Evolutionary conservation across 352 stramenopile genomes (phyloP), one percentile per base, ranked within the genome.

Genomic region (Phytopythium delawarense): DNA sequence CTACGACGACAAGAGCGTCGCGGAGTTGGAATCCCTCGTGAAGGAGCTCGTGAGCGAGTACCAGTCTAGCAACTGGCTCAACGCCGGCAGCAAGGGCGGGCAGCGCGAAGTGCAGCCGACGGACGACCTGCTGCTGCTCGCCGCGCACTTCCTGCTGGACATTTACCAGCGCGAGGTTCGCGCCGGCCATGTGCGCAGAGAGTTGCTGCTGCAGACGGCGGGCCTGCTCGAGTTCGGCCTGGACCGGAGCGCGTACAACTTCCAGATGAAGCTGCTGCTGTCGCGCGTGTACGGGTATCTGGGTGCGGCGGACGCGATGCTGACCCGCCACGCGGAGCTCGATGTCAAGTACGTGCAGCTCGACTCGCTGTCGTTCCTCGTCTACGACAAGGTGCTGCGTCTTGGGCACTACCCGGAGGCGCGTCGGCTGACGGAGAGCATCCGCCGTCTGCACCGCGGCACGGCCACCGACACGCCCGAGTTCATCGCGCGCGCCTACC

Each of bases 251-350:
- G 74, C 80, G 32, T 96, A 93, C 78, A 96, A 96, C 61, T 96
- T 96, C 65, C 87, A 96, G 72, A 94, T 96, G 84, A 94, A 94
- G 71, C 72, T 96, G n/a, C 65, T 94, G 13, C 70, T 96, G 35
- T 87, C 75, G 28, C 87, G 81, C 23, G 69, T 96, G 30, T 96
- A 96, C 63, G 80, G 68, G 11, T 89, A 88, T 44, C 56, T 96
- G 21, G 84, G 76, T n/a, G 81, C 83, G 12, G 75, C 75, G 20
- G 64, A 80, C 7, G 79, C 84, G 2, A 88, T 94, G 76, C 64
- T 91, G 23, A 64, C 48, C 20, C 79, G 82, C 34, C 83, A 94
- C 64, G 70, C 71, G 11, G 85, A 94, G 60, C 74, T 96, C 13
- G 84, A 96, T 57, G 69, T 94, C 37, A 96, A 96, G 72, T 87